phyloP scores from a whole-genome alignment of 225 moss, liverwort and hornwort species.

The Marchantia polymorpha region DNA sequence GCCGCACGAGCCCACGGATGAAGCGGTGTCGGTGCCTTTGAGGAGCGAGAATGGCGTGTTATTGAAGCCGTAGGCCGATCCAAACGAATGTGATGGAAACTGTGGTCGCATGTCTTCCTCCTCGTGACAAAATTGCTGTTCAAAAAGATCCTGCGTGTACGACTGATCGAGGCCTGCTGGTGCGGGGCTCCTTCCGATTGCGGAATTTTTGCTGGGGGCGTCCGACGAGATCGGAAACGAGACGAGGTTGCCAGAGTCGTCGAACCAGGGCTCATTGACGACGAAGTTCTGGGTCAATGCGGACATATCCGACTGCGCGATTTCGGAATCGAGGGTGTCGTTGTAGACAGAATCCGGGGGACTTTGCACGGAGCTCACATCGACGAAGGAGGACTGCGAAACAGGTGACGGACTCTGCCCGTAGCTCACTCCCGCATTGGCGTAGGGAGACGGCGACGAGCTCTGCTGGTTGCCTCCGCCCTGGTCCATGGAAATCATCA shows the following conservation, averaged over 20 bases:
- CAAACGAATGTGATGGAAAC: neutral
- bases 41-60: neutral
- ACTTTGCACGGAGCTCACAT: slow-evolving; percentile 14
- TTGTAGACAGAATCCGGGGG: slow-evolving; percentile 22
- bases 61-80: neutral
- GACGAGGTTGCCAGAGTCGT: slow-evolving; percentile 2
- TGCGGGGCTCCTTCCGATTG: slow-evolving; percentile 5
- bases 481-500: slow-evolving; percentile 19
- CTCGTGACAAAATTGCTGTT: neutral
- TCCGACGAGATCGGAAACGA: neutral
- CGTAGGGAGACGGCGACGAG: slow-evolving; percentile 9
- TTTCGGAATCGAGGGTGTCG: slow-evolving; percentile 24
- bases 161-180: neutral
- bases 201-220: neutral
- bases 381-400: slow-evolving; percentile 4
- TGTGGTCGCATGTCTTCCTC: neutral
- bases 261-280: slow-evolving; percentile 23
- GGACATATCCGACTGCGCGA: neutral
- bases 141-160: slow-evolving; percentile 5
- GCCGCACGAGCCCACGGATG: neutral
- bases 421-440: slow-evolving; percentile 16
- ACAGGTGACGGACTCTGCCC: slow-evolving; percentile 2
- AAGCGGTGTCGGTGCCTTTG: neutral
- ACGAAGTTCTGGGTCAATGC: neutral
- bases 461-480: slow-evolving; percentile 3